Evolutionary conservation across 2,329 filamentous ascomycete genomes (phyloP), one percentile per base, ranked within the genome.

Genomic region (Botrytis squamosa): DNA sequence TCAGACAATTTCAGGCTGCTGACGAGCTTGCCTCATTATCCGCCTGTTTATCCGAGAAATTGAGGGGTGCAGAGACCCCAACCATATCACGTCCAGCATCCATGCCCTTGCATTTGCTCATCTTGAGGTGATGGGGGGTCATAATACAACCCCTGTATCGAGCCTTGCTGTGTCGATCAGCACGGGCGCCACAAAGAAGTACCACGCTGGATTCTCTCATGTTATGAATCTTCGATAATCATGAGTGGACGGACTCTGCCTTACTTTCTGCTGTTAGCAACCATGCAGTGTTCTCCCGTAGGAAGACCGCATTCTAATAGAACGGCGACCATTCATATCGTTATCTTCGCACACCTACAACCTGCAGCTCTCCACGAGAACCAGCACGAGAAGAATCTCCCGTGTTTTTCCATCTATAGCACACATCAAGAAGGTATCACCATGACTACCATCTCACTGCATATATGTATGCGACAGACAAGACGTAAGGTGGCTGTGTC

Each of bases 41-140:
- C 71, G 71, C 63, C 71, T 68, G 63, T 68, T 72, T 74, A 74
- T 66, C 72, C 72, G 72, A 63, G 68, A 74, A 68, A 74, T 74
- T 74, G 72, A 72, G 72, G 72, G 72, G 72, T 71, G 72, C 60
- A 49, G 60, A 64, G 65, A 59, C 52, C 68, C 62, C 72, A 72
- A 71, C 59, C 70, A 71, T 22, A 71, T 65, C 70, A 71, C 70
- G 33, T 65, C 63, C 55, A 70, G 46, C 36, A 72, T 52, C 71
- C 71, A 72, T 72, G 72, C 67, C 72, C 72, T 29, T 73, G 72
- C 67, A 70, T 71, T 36, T 73, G 67, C 60, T 71, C 67, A 73
- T 73, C 72, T 73, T 71, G 55, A 65, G 72, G 63, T 72, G 63
- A 72, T 72, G 71, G 71, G 70, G 71, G 71, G 49, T 72, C 57